Conservation (phyloP, 352 stramenopile species). For the Globisporangium spiculum region DNA sequence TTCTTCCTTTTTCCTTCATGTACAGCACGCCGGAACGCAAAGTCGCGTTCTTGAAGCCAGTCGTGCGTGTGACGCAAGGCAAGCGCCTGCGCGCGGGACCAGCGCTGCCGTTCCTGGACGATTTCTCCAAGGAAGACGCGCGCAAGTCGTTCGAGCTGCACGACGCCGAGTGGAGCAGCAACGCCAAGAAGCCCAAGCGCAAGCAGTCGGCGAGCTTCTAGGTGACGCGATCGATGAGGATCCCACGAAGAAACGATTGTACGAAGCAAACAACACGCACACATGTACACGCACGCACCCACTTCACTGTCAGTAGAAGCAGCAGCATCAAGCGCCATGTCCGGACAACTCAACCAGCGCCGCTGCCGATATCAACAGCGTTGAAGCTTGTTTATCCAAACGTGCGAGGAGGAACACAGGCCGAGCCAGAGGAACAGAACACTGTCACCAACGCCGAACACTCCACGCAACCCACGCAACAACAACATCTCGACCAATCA, state of each 20-base stretch:
- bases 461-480: not conserved
- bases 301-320: not conserved
- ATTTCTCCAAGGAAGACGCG: conserved; percentile 27
- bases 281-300: not conserved
- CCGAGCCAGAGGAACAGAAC: conserved; percentile 1
- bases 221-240: not conserved
- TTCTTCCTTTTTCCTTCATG: not conserved
- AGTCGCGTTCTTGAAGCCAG: conserved; percentile 13
- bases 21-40: conserved; percentile 21
- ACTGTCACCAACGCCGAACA: conserved; percentile 8
- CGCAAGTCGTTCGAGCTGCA: conserved; percentile 17
- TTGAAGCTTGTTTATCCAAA: not conserved
- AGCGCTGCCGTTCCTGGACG: conserved; percentile 28
- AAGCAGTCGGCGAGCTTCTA: conserved; percentile 23
- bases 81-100: conserved; percentile 23
- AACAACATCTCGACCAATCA: not conserved
- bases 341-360: not conserved
- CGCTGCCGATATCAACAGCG: not conserved
- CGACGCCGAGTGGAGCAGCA: conserved; percentile 7
- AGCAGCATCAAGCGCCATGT: not conserved
- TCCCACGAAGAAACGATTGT: too few relatives aligned
- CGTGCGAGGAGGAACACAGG: not conserved
- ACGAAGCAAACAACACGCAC: not conserved
- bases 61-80: conserved; percentile 11
- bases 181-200: conserved; percentile 29